Evolutionary conservation across 805 yeast species (phyloP).

Genomic region (Kodamaea jinghongensis): DNA sequence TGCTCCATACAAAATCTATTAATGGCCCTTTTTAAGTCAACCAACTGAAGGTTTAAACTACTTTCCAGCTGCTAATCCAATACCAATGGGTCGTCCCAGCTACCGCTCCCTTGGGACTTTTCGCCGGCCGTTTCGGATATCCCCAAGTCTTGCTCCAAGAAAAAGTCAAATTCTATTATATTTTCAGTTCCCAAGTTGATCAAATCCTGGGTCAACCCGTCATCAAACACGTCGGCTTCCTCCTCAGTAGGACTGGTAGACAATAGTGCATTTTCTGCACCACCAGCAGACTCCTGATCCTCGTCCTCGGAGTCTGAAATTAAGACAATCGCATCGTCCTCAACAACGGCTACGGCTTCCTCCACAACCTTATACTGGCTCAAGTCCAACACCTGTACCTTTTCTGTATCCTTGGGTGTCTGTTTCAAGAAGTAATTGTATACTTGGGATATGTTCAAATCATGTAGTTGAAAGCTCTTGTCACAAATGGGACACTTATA

Average conservation of each 20-base stretch:
- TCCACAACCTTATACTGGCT: conserved; percentile 33
- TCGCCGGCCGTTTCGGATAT: background rate
- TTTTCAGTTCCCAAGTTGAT: conserved; percentile 13
- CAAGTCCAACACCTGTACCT: conserved; percentile 36
- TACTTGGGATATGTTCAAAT: conserved; percentile 36
- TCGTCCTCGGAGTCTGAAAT: conserved; percentile 29
- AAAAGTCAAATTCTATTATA: no score
- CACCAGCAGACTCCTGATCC: background rate
- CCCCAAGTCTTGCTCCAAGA: no score
- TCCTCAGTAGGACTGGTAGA: background rate
- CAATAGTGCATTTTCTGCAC: background rate
- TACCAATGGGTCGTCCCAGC: conserved; percentile 40
- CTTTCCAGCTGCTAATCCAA: conserved; percentile 34
- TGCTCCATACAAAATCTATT: no score
- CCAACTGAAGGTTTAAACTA: no score
- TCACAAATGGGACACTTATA: conserved; percentile 45
- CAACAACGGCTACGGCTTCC: conserved; percentile 15
- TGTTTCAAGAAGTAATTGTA: conserved; percentile 41
- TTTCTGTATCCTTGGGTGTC: conserved; percentile 32
- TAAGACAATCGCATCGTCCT: conserved; percentile 24
- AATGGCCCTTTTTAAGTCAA: no score
- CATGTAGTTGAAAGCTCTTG: conserved; percentile 28
- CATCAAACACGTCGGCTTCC: conserved; percentile 17
- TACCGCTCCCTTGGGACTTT: conserved; percentile 26
- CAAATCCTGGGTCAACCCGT: conserved; percentile 30